Base-by-base conservation (phyloP, 2,329 filamentous ascomycete species). In the Pseudogymnoascus destructans region DNA sequence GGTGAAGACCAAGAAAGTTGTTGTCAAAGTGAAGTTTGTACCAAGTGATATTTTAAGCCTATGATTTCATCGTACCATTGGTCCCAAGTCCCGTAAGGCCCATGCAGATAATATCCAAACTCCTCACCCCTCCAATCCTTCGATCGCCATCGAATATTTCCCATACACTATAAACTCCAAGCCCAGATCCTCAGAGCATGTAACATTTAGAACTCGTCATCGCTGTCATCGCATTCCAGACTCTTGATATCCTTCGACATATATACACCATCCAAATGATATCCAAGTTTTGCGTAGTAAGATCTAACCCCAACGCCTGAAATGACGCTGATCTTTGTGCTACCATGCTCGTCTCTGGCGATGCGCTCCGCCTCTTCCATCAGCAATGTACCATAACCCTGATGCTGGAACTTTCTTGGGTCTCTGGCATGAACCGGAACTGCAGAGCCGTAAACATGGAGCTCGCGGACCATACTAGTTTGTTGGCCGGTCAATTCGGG, bases 291-390 rank as follows among this genome's bases (percentile, higher is more conserved):
- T 63, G 81, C 85, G 70, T 98, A 98, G 70, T 98, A 98, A 68
- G 89, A 95, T 68, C 93, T 79, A 15, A 97, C 95, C 10, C 93
- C 93, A 6, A 98, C 91, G 27, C 93, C 93, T n/a, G 90, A 95
- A 61, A 98, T 98, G 64, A 98, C 90, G 68, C 89, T 93, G 59
- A 98, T 89, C 78, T 98, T 98, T 61, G 79, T 79, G 66, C 91
- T 96, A 5, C 90, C 87, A 68, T 98, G 93, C 73, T 98, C 93
- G 63, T 96, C 87, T 58, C 89, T 80, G 0, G 95, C 92, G 63
- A 98, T 98, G 57, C 91, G 80, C 74, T 97, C 93, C 0, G 93
- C 95, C 73, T 97, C 92, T 69, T 97, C 92, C 95, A 98, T 98
- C 64, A 98, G 70, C 61, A 98, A 72, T 1, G 93, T 98, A 54